Base-by-base conservation (phyloP, 2,329 filamentous ascomycete genomes). In the Aspergillus thermomutatus region DNA sequence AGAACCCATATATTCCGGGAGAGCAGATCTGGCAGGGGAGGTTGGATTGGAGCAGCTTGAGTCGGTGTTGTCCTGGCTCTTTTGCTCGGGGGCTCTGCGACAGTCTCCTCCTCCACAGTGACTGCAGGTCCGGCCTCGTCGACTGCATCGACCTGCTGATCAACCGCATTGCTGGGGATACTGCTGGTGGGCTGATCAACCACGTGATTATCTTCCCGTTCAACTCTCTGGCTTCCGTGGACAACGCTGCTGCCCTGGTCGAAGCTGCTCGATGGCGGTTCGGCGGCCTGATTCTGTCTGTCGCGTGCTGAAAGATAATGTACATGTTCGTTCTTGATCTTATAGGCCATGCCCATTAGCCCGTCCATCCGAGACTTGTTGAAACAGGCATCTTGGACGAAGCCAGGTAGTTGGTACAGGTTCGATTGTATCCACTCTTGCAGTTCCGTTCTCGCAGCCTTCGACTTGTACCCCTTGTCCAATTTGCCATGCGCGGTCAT, bases 1-100 rank as follows among this genome's bases (percentile, higher is more conserved):
- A 55, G 14, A 9, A 55, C 40, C 53, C 53, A 55, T 40, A 51
- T 55, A 19, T 55, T 55, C 19, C 37, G 46, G 4, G 40, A 40
- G 14, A 49, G 34, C 3, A 54, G 17, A 26, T 49, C 25, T 7
- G 27, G 28, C 43, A 26, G 19, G 11, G 21, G 23, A 19, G 47
- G 34, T 28, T 11, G 46, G 8, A 14, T 28, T 27, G 28, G 43
- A 23, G 27, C 21, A 23, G 25, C 10, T 19, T 49, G 47, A 19
- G 27, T n/a, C 10, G n/a, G 37, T 21, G 27, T 28, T 31, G 50
- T 27, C 34, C 17, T 48, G 4, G n/a, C 34, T 25, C 45, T 48
- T 31, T 53, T 53, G 52, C 23, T 53, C 21, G 27, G 45, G 21
- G 43, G 52, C 17, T 40, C 52, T 23, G n/a, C 45, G 11, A 34